These are phyloP conservation scores for Houttuynia cordata DNA, from an alignment of 164 flowering plant species.

Conservation along the genomic window DNA sequence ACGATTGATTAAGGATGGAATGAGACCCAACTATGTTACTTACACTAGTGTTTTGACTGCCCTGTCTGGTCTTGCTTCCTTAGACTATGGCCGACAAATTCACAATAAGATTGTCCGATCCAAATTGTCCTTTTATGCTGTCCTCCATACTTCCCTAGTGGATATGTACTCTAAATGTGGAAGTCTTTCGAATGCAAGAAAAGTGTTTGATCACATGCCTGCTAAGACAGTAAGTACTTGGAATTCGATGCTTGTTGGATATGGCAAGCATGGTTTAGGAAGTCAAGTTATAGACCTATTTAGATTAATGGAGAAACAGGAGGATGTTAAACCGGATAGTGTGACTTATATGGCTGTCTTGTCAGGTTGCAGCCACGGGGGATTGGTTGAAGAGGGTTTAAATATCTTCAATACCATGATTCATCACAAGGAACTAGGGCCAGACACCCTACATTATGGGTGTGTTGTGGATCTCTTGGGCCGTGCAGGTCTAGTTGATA, in stretches of 20 bases:
- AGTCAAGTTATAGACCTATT: constrained; percentile 19
- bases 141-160: constrained; percentile 22
- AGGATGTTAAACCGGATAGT: constrained; percentile 16
- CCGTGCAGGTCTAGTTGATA: constrained; percentile 18
- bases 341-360: constrained; percentile 21
- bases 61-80: constrained; percentile 21
- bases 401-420: constrained; percentile 13
- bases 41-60: constrained; percentile 23
- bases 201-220: constrained; percentile 18
- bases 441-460: constrained; percentile 20
- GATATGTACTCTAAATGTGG: constrained; percentile 31
- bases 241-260: constrained; percentile 28
- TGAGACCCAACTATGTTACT: constrained; percentile 25
- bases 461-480: constrained; percentile 28
- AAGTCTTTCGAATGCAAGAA: constrained; percentile 13
- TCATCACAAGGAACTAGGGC: constrained; percentile 8
- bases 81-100: constrained; percentile 24
- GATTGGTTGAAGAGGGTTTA: constrained; percentile 23
- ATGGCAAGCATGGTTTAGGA: constrained; percentile 27
- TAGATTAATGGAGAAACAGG: constrained; percentile 8
- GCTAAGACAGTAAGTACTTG: constrained; percentile 20
- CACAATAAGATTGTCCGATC: constrained; percentile 15
- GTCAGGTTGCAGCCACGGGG: constrained; percentile 27
- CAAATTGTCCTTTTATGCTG: constrained; percentile 13
- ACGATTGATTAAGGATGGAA: constrained; percentile 17